A percentile compares a stretch with the other conserved stretches of the same genome.
These are phyloP conservation scores for Paulownia fortunei DNA, from an alignment of 257 asterid genomes.

Conservation along the genomic window DNA sequence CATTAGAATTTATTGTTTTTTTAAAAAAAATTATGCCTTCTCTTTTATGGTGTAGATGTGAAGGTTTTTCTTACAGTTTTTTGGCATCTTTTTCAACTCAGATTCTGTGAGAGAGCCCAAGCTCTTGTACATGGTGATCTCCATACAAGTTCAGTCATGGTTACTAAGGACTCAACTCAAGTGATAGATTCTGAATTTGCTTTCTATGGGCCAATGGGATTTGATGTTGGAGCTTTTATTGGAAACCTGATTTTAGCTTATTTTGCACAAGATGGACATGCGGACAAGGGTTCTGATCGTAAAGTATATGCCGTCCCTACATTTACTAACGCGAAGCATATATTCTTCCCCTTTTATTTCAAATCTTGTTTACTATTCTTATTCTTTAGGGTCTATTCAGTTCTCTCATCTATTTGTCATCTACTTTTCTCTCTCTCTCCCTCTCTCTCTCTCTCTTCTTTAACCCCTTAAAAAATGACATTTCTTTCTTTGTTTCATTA, in stretches of 20 bases:
- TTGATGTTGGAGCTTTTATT: conserved; percentile 90
- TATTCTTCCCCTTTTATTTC: conserved; percentile 1
- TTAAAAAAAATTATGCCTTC: background rate
- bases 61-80: conserved; percentile 29
- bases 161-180: conserved; percentile 78
- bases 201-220: conserved; percentile 96
- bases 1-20: background rate
- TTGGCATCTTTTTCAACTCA: conserved; percentile 42
- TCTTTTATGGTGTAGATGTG: conserved; percentile 4
- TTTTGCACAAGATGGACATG: conserved; percentile 96
- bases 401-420: background rate
- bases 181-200: conserved; percentile 95
- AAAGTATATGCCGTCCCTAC: conserved; percentile 45
- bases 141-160: conserved; percentile 97
- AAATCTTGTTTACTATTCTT: conserved; percentile 1
- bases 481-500: too few species aligned
- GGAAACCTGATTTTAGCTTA: conserved; percentile 90
- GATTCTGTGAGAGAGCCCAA: conserved; percentile 97
- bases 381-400: background rate
- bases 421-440: background rate
- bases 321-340: background rate
- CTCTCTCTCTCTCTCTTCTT: background rate
- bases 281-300: conserved; percentile 66
- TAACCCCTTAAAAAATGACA: too few species aligned
- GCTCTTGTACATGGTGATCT: conserved; percentile 97